Evolutionary conservation across 257 asterid species (phyloP).

Genomic region (Fraxinus quadrangulata): DNA sequence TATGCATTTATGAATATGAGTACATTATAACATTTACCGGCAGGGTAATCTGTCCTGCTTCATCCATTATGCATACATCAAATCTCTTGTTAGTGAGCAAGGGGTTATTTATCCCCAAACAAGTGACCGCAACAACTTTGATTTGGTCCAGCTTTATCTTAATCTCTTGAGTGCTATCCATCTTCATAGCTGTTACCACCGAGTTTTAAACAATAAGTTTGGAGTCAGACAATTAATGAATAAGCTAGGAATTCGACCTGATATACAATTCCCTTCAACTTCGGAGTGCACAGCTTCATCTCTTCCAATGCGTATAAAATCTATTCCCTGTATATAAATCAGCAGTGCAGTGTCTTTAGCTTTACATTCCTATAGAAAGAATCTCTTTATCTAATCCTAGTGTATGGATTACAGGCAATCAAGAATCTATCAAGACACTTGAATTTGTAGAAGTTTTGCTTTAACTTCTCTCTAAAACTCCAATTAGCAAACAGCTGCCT

Average conservation of each 20-base stretch:
- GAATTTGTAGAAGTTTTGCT: not conserved
- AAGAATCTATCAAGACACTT: conserved; percentile 1
- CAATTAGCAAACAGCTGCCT: not conserved
- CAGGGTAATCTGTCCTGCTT: conserved; percentile 95
- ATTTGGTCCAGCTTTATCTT: conserved; percentile 61
- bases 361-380: conserved; percentile 11
- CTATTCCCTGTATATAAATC: conserved; percentile 61
- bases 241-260: conserved; percentile 50
- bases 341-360: conserved; percentile 15
- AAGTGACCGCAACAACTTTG: conserved; percentile 88
- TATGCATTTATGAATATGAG: conserved; percentile 5
- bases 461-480: not conserved
- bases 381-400: not conserved
- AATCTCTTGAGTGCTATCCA: conserved; percentile 60
- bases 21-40: conserved; percentile 55
- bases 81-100: conserved; percentile 79
- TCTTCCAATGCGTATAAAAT: conserved; percentile 91
- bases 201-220: conserved; percentile 24
- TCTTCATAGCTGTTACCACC: conserved; percentile 53
- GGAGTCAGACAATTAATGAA: conserved; percentile 23
- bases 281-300: conserved; percentile 83
- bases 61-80: conserved; percentile 98
- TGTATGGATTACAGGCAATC: not conserved
- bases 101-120: conserved; percentile 93
- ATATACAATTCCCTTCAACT: conserved; percentile 69